Conservation (phyloP, 1,139 yeast species). For the Pichia sp. region DNA sequence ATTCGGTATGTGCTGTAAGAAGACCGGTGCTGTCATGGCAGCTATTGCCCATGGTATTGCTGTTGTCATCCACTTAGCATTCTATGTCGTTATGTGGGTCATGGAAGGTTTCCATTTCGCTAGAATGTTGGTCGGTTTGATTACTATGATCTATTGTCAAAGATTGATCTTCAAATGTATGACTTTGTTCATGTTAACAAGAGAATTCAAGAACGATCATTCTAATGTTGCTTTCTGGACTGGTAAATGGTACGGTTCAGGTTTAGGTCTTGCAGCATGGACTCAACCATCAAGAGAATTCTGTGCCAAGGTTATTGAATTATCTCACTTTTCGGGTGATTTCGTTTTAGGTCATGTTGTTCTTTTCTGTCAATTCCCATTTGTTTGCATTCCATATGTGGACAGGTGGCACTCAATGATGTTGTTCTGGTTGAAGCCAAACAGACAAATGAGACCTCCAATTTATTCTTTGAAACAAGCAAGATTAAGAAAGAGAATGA, state of each 20-base stretch:
- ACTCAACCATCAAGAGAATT: conserved; percentile 97
- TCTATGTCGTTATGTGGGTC: conserved; percentile 96
- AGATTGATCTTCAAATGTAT: conserved; percentile 82
- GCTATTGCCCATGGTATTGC: conserved; percentile 96
- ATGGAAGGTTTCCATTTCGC: conserved; percentile 87
- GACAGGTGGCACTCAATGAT: conserved; percentile 98
- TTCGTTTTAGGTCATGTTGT: conserved; percentile 87
- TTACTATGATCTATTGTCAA: conserved; percentile 82
- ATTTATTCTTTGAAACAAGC: conserved; percentile 96
- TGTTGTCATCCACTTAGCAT: conserved; percentile 75
- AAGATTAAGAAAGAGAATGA: conserved; percentile 97
- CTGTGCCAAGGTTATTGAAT: conserved; percentile 87
- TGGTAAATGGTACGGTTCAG: conserved; percentile 97
- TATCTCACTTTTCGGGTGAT: conserved; percentile 96
- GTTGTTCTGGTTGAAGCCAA: conserved; percentile 98
- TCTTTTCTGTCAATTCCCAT: conserved; percentile 84
- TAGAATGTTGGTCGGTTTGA: conserved; percentile 81
- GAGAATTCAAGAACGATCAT: conserved; percentile 97
- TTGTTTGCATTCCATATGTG: conserved; percentile 77
- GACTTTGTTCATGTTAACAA: conserved; percentile 74
- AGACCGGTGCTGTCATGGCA: conserved; percentile 96
- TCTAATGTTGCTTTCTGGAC: conserved; percentile 99
- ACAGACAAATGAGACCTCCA: conserved; percentile 98
- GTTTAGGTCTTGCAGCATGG: conserved; percentile 93
- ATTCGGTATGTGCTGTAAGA: conserved; percentile 92